Percentiles rank a stretch among this genome's conserved stretches.
Evolutionary conservation across 164 flowering plant species (phyloP).

Genomic region (Nymphaea thermarum): DNA sequence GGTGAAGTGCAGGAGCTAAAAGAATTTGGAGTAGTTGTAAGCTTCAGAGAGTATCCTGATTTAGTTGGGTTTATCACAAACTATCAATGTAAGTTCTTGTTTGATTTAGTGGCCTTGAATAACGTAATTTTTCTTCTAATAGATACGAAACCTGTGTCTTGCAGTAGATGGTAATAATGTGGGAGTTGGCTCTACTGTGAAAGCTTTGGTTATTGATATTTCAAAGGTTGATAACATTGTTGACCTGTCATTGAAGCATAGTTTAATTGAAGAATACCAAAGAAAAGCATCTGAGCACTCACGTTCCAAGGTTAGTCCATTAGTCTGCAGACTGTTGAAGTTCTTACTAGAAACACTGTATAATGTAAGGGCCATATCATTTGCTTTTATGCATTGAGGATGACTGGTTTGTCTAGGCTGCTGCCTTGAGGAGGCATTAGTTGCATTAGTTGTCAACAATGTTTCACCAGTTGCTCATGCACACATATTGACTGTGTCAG

Average conservation of each 20-base stretch:
- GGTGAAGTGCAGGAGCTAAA: slow-evolving; percentile 58
- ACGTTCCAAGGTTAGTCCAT: not conserved
- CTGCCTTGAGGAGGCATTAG: no score
- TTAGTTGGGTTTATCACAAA: slow-evolving; percentile 72
- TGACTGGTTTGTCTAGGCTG: no score
- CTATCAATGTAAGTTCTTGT: slow-evolving; percentile 48
- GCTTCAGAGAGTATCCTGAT: slow-evolving; percentile 47
- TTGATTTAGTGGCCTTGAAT: not conserved
- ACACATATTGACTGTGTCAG: no score
- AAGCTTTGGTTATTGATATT: slow-evolving; percentile 78
- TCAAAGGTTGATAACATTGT: slow-evolving; percentile 57
- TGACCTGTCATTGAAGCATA: slow-evolving; percentile 76
- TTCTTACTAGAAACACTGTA: no score
- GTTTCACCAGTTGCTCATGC: no score
- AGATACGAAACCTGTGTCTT: not conserved
- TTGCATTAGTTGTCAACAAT: no score
- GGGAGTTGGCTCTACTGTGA: slow-evolving; percentile 41
- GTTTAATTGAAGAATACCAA: slow-evolving; percentile 24
- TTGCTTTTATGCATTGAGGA: no score
- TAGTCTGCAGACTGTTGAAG: no score
- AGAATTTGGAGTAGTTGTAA: slow-evolving; percentile 67
- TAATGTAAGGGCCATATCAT: no score
- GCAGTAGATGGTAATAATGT: slow-evolving; percentile 52
- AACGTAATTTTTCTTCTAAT: not conserved
- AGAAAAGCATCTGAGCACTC: slow-evolving; percentile 6